Evolutionary conservation across 306 rosid species (phyloP).

Genomic region (Malus sylvestris): DNA sequence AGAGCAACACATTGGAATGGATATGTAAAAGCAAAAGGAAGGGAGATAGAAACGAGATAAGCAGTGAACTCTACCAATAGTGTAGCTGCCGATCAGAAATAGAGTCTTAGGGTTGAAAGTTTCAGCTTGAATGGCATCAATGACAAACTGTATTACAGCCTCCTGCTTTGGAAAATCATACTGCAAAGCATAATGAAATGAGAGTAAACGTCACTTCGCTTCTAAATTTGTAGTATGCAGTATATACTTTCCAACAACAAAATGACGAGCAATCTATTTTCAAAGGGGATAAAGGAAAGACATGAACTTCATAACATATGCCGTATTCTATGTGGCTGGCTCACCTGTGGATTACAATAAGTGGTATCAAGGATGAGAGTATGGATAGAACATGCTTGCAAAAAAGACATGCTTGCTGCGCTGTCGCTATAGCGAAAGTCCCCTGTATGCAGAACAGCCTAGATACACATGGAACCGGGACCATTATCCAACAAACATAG

Average conservation of each 20-base stretch:
- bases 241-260: neutral
- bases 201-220: slow-evolving; percentile 1
- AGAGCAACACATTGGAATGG: neutral
- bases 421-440: slow-evolving; percentile 81
- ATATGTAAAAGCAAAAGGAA: neutral
- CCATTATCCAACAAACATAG: slow-evolving; percentile 8
- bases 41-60: neutral
- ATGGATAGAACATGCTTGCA: slow-evolving; percentile 44
- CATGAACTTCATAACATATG: neutral
- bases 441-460: slow-evolving; percentile 90
- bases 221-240: neutral
- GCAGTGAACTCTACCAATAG: slow-evolving; percentile 61
- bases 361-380: slow-evolving; percentile 89
- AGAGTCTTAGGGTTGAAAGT: slow-evolving; percentile 83
- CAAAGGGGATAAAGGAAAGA: neutral
- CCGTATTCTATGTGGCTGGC: slow-evolving; percentile 14
- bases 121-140: slow-evolving; percentile 92
- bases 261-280: neutral
- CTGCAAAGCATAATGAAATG: slow-evolving; percentile 44
- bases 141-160: slow-evolving; percentile 83
- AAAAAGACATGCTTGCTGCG: slow-evolving; percentile 40
- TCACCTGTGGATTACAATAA: slow-evolving; percentile 87
- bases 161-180: slow-evolving; percentile 96
- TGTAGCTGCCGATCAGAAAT: slow-evolving; percentile 90
- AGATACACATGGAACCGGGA: slow-evolving; percentile 16